Evolutionary conservation across 257 asterid species (phyloP).

Genomic region (Solanum neorickii): DNA sequence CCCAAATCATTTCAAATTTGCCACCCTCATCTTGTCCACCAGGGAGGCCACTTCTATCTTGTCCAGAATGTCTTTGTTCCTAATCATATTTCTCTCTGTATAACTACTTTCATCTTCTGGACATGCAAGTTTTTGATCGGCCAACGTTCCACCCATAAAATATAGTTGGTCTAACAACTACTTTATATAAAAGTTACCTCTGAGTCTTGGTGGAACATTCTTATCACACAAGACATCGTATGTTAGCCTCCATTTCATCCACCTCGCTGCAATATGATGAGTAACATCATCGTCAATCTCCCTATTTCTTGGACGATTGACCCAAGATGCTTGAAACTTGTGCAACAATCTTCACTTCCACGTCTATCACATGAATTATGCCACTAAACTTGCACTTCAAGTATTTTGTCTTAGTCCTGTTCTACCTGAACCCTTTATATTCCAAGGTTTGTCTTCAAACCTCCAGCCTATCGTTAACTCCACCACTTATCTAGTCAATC

Average conservation of each 20-base stretch:
- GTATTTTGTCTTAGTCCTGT: neutral
- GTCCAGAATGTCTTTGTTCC: neutral
- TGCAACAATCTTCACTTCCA: neutral
- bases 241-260: neutral
- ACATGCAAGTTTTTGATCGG: neutral
- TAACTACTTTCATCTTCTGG: neutral
- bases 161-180: neutral
- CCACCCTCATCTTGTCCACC: neutral
- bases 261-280: neutral
- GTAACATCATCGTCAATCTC: neutral
- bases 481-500: neutral
- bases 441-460: neutral
- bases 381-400: neutral
- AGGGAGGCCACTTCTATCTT: neutral
- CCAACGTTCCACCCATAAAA: neutral
- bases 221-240: neutral
- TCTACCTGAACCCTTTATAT: neutral
- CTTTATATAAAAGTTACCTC: neutral
- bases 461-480: neutral
- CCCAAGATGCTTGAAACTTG: neutral
- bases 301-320: neutral
- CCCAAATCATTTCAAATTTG: neutral
- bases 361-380: neutral
- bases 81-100: neutral
- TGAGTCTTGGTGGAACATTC: neutral